phyloP scores from a whole-genome alignment of 1,284 basidiomycete genomes.

The Tylopilus orsonianus region DNA sequence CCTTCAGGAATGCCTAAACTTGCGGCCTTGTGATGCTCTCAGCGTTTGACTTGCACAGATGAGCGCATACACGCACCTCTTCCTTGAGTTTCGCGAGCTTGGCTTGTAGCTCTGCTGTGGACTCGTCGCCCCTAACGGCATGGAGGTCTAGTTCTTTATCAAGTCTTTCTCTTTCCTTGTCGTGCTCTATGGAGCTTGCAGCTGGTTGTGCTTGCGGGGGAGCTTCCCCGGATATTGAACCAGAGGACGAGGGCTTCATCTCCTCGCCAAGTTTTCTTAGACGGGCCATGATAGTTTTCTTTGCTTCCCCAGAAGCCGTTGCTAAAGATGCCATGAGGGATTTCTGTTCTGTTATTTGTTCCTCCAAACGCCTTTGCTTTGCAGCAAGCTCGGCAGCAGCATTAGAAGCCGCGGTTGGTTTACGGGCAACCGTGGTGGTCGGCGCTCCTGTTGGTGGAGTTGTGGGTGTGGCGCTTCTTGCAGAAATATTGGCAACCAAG shows the following conservation, averaged over 20 bases:
- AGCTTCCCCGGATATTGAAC: constrained; percentile 32
- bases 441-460: constrained; percentile 20
- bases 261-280: constrained; percentile 81
- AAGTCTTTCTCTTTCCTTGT: constrained; percentile 56
- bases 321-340: constrained; percentile 73
- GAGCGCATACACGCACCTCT: constrained; percentile 53
- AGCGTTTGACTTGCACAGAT: background rate
- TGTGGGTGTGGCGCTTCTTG: constrained; percentile 24
- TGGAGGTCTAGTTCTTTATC: constrained; percentile 77
- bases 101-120: constrained; percentile 71
- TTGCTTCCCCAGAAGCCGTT: constrained; percentile 69
- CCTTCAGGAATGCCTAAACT: constrained; percentile 71
- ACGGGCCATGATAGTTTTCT: constrained; percentile 76
- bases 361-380: constrained; percentile 76
- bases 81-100: constrained; percentile 82
- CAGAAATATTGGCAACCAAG: constrained; percentile 60
- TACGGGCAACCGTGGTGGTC: constrained; percentile 29
- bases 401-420: constrained; percentile 33
- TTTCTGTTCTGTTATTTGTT: constrained; percentile 90
- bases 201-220: constrained; percentile 23
- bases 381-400: constrained; percentile 56
- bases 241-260: constrained; percentile 53
- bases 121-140: constrained; percentile 48
- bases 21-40: constrained; percentile 54
- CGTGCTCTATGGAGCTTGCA: constrained; percentile 24